Conservation (phyloP, 305 asterid genomes). For the Salvia sclarea region DNA sequence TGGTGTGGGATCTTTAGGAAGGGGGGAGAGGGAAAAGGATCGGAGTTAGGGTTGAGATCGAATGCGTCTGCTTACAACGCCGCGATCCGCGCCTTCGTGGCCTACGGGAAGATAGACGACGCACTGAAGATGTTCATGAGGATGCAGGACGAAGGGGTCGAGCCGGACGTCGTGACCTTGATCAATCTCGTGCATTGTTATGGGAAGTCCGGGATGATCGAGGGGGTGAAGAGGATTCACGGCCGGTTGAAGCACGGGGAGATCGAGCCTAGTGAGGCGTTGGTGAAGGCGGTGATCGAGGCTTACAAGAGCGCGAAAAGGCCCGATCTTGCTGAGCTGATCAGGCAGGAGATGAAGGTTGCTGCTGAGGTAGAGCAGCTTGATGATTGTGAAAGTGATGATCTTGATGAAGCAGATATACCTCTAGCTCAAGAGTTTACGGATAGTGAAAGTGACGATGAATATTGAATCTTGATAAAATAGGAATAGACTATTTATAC, state of each 20-base stretch:
- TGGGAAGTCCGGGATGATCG: slow-evolving; percentile 83
- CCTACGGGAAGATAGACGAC: slow-evolving; percentile 61
- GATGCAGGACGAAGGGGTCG: slow-evolving; percentile 82
- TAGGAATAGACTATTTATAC: too few relatives aligned
- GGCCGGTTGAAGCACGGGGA: slow-evolving; percentile 62
- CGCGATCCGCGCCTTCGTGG: slow-evolving; percentile 65
- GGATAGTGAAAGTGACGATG: slow-evolving; percentile 43
- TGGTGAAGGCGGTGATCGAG: slow-evolving; percentile 65
- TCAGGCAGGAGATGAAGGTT: slow-evolving; percentile 67
- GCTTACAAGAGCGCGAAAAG: slow-evolving; percentile 66
- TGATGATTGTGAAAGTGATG: slow-evolving; percentile 54
- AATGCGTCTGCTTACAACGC: slow-evolving; percentile 73
- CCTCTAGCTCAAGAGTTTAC: slow-evolving; percentile 24
- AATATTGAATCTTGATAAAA: slow-evolving; percentile 12
- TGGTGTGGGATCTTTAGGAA: slow-evolving; percentile 55
- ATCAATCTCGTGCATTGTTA: slow-evolving; percentile 75
- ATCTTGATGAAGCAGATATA: slow-evolving; percentile 31
- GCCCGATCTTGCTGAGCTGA: slow-evolving; percentile 77
- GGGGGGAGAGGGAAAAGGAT: too few relatives aligned
- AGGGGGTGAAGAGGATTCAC: slow-evolving; percentile 80
- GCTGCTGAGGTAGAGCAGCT: slow-evolving; percentile 41
- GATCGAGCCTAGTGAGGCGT: slow-evolving; percentile 56
- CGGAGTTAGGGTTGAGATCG: slow-evolving; percentile 38
- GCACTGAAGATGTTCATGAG: slow-evolving; percentile 80
- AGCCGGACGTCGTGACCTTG: slow-evolving; percentile 76